Base-by-base conservation (phyloP, 495 filamentous ascomycete species). In the Penicillium lagena region DNA sequence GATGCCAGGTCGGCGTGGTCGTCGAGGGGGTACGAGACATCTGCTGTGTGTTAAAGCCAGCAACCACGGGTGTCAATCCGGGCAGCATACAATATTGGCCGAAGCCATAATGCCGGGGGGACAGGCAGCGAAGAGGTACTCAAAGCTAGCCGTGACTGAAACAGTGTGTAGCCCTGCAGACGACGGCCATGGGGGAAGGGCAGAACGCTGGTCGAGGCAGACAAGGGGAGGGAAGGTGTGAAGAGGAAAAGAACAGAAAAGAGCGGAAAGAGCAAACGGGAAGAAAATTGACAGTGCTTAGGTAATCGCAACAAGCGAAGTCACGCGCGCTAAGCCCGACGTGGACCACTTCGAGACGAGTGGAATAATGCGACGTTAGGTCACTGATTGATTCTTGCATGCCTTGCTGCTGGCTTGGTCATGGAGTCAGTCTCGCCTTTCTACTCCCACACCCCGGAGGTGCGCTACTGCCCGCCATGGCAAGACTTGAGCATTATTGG, bases 401-500 rank as follows among this genome's bases (percentile, higher is more conserved):
- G 22, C 22, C 22, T 22, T 22, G 22, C 22, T 22, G 22, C 2
- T 22, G 22, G 22, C 32, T 34, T 45, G 39, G 50, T 41, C 50
- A 69, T 74, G 69, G 64, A 74, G 52, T 70, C 69, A n/a, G 59
- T 63, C 15, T 66, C 69, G 11, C 71, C 71, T 15, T 61, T 74
- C 14, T 60, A 57, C 41, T 70, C 71, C n/a, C 45, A 59, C n/a
- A 56, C 60, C 13, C 63, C 62, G 33, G 64, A 68, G 50, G 81
- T 79, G 45, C 83, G 86, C 45, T 98, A 98, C 63, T 85, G 82
- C 33, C 93, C 93, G 31, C 93, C 93, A 64, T 98, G 93, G 93
- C 86, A 84, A 15, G 82, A 96, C 62, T 75, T 89, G 42, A 89
- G 82, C 64, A 96, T 98, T 55, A 97, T 98, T 56, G 93, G 90